Percentiles rank a stretch among this genome's conserved stretches.
These are phyloP conservation scores for Cyberlindnera xylosilytica DNA, from an alignment of 805 yeast genomes.

Conservation along the genomic window DNA sequence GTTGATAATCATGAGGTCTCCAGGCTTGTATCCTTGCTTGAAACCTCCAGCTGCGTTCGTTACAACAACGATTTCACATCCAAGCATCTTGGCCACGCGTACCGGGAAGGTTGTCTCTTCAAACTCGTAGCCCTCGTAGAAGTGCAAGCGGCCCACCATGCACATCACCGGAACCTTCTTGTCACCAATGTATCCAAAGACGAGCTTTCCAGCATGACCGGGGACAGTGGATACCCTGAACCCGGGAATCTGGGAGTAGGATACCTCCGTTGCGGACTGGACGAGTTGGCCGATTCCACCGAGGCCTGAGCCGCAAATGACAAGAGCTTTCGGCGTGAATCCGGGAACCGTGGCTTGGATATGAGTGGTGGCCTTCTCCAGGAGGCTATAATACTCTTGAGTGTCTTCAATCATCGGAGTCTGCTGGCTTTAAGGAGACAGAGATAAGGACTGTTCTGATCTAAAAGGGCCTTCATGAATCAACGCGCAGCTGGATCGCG, in stretches of 20 bases:
- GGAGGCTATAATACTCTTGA: constrained; percentile 12
- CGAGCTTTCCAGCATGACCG: constrained; percentile 83
- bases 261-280: constrained; percentile 43
- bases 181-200: constrained; percentile 72
- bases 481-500: no score
- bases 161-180: constrained; percentile 78
- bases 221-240: constrained; percentile 79
- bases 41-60: constrained; percentile 98
- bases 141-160: constrained; percentile 92
- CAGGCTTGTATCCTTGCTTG: constrained; percentile 62
- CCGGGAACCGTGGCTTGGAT: constrained; percentile 11
- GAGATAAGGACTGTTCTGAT: no score
- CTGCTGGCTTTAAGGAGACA: background rate
- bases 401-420: constrained; percentile 8
- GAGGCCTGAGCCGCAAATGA: constrained; percentile 93
- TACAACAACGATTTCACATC: constrained; percentile 61
- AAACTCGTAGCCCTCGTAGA: constrained; percentile 88
- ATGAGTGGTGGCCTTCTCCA: constrained; percentile 19
- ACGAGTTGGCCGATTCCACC: constrained; percentile 70
- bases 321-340: constrained; percentile 58
- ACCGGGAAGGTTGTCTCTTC: constrained; percentile 83
- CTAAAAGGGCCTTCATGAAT: no score
- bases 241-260: constrained; percentile 73
- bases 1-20: constrained; percentile 85
- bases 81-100: constrained; percentile 66